Evolutionary conservation across 2,329 filamentous ascomycete genomes (phyloP), one percentile per base, ranked within the genome.

Genomic region (Grosmannia huntii): DNA sequence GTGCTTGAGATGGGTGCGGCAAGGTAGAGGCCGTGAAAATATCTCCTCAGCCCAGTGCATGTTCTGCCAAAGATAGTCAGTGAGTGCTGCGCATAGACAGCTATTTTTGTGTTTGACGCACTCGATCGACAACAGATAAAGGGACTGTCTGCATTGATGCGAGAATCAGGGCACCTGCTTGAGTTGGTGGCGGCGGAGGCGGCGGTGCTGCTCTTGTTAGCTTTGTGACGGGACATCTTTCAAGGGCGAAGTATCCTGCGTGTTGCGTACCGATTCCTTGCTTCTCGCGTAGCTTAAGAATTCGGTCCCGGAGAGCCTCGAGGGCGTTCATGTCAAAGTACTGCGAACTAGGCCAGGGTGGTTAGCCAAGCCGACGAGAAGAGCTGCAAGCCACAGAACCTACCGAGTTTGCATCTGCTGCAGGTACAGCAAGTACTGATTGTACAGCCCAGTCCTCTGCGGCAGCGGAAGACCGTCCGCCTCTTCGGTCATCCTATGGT

Each of bases 11-110:
- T 73, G 70, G 5, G 79, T 82, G 14, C 75, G 71, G 12, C 74
- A 75, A 0, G 79, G 74, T 46, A 81, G 68, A 0, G 78, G 77
- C 23, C 77, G 70, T 0, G 78, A 77, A 62, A 85, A 84, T 27
- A 85, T 81, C 48, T 79, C 74, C 63, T 83, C 76, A 6, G 81
- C 80, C 82, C 82, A 85, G 64, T 85, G 81, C 60, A 56, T 33
- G 36, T 25, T 41, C 33, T 28, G 51, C 46, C 21, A 27, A 63
- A 7, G 4, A 16, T 3, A 6, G 48, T 53, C 16, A 56, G 54
- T 14, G 57, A 63, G 54, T 55, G 59, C 41, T 55, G 59, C 58
- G 36, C 48, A 49, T 63, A 61, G 33, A 31, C 19, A 5, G 21
- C 4, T 38, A 14, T 3, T 38, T 38, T 2, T 46, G 25, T 25